A percentile compares a stretch with the other conserved stretches of the same genome.
Conservation (phyloP, 176 grass and related monocot genomes). For the Sorghum bicolor region DNA sequence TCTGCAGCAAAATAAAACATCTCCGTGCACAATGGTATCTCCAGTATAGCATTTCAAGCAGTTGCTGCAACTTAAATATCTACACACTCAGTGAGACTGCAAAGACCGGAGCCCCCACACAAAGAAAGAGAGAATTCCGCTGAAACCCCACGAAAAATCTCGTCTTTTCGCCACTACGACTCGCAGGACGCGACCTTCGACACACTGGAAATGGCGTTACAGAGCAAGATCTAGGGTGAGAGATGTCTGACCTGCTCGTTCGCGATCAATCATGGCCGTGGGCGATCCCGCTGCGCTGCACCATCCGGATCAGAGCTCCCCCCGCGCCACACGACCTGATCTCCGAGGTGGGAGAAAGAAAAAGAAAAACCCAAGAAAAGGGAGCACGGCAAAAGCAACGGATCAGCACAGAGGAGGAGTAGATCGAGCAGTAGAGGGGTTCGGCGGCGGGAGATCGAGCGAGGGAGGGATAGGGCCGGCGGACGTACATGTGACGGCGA, state of each 20-base stretch:
- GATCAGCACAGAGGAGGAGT: slow-evolving; percentile 16
- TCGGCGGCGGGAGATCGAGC: neutral
- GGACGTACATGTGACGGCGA: slow-evolving; percentile 39
- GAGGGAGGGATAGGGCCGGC: neutral
- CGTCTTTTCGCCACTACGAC: slow-evolving; percentile 13
- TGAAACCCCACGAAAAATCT: slow-evolving; percentile 12
- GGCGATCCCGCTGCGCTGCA: slow-evolving; percentile 29
- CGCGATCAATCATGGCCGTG: slow-evolving; percentile 47
- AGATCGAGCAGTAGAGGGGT: slow-evolving; percentile 17
- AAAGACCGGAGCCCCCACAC: neutral
- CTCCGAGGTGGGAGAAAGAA: neutral
- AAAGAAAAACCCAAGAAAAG: neutral
- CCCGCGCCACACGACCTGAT: slow-evolving; percentile 39
- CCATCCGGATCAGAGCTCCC: slow-evolving; percentile 46
- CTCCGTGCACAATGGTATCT: neutral
- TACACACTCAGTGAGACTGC: neutral
- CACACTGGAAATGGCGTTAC: neutral
- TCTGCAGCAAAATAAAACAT: neutral
- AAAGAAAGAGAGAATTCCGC: neutral
- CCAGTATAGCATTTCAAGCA: neutral
- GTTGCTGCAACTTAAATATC: neutral
- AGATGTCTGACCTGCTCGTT: slow-evolving; percentile 32
- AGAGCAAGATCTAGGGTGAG: slow-evolving; percentile 22
- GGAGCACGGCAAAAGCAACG: neutral
- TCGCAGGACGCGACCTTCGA: neutral